Conservation (phyloP, 2,329 filamentous ascomycete genomes). For the Coniochaeta sp. region DNA sequence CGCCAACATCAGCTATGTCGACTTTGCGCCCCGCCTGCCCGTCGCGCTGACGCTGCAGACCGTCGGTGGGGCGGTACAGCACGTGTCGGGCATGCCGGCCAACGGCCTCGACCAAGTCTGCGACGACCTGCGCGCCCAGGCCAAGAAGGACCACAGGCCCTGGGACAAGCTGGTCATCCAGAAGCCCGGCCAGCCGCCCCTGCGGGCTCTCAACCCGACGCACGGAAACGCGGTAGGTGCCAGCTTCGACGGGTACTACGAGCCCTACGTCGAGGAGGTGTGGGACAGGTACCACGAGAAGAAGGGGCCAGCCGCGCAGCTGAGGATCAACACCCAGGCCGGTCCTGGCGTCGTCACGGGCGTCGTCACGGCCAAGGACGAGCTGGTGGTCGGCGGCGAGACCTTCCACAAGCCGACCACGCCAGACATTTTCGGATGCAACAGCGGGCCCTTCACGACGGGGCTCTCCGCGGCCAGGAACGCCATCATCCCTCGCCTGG, state of each 20-base stretch:
- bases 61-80: conserved; percentile 32
- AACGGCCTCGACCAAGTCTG: conserved; percentile 51
- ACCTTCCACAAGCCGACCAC: conserved; percentile 49
- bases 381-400: conserved; percentile 28
- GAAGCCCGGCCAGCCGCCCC: conserved; percentile 11
- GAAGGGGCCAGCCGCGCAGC: conserved; percentile 15
- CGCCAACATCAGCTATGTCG: conserved; percentile 60
- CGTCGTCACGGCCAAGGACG: conserved; percentile 31
- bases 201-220: conserved; percentile 37
- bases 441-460: conserved; percentile 51
- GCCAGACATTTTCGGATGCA: conserved; percentile 60
- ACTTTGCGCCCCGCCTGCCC: conserved; percentile 53
- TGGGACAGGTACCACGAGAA: conserved; percentile 28
- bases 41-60: conserved; percentile 43
- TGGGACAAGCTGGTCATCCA: conserved; percentile 52
- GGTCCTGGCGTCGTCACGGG: conserved; percentile 45
- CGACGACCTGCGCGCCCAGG: conserved; percentile 45
- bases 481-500: conserved; percentile 41
- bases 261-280: conserved; percentile 32
- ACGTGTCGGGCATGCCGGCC: conserved; percentile 49
- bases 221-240: conserved; percentile 33
- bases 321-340: conserved; percentile 60
- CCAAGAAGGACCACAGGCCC: conserved; percentile 43
- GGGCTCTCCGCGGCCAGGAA: conserved; percentile 29
- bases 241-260: conserved; percentile 35